Percentiles rank a stretch among this genome's conserved stretches.
Conservation (phyloP, 176 grass and related monocot genomes). For the Raddia guianensis region DNA sequence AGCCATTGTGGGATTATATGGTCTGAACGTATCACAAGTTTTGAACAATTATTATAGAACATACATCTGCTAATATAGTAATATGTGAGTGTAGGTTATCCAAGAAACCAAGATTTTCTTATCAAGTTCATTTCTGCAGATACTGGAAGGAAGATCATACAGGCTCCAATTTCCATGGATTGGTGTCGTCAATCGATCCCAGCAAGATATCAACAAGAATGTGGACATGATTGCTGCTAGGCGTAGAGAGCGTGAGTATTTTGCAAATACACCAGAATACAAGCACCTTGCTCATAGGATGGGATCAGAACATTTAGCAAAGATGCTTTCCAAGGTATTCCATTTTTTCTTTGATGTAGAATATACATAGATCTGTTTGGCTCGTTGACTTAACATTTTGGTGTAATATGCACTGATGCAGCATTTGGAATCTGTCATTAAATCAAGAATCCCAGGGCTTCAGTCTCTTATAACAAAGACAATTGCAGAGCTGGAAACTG, state of each 20-base stretch:
- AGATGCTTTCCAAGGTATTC: conserved; percentile 92
- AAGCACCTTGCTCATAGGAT: conserved; percentile 89
- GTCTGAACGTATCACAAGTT: neutral
- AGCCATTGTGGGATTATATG: neutral
- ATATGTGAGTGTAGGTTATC: neutral
- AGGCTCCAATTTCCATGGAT: conserved; percentile 86
- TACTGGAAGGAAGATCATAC: conserved; percentile 94
- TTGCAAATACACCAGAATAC: conserved; percentile 82
- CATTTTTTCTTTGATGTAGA: conserved; percentile 31
- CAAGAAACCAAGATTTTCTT: neutral
- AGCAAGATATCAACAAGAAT: conserved; percentile 97
- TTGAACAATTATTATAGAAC: neutral
- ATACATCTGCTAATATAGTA: conserved; percentile 14
- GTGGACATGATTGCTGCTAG: conserved; percentile 99
- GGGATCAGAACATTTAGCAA: conserved; percentile 96
- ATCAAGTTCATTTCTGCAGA: conserved; percentile 47
- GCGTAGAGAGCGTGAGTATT: conserved; percentile 88
- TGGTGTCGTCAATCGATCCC: conserved; percentile 99
- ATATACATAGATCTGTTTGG: conserved; percentile 30
- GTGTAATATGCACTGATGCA: conserved; percentile 59
- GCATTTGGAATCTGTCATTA: conserved; percentile 98
- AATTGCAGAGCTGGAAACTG: conserved; percentile 87
- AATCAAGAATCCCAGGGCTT: conserved; percentile 91
- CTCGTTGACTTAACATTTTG: conserved; percentile 16
- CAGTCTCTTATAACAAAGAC: conserved; percentile 99